Conservation (phyloP, 805 yeast species). For the Hyphopichia homilentoma region DNA sequence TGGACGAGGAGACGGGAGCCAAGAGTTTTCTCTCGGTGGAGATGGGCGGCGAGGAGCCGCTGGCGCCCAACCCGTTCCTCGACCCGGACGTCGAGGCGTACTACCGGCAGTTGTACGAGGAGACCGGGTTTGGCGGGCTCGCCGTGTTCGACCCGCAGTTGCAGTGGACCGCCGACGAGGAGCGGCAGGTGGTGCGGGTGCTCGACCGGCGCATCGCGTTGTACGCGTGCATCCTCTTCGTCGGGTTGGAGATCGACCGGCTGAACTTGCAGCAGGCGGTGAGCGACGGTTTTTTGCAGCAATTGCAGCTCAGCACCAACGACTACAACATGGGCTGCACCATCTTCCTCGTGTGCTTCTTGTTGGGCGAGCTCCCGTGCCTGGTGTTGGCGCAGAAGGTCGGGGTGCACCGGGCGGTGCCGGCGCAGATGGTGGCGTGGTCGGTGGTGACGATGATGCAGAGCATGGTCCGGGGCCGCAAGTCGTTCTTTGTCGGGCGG, state of each 20-base stretch:
- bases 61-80: slow-evolving; percentile 10
- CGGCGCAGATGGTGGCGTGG: slow-evolving; percentile 29
- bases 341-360: slow-evolving; percentile 37
- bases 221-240: slow-evolving; percentile 17
- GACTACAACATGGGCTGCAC: slow-evolving; percentile 41
- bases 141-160: slow-evolving; percentile 31
- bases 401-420: slow-evolving; percentile 63
- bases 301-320: slow-evolving; percentile 29
- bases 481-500: slow-evolving; percentile 24
- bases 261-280: slow-evolving; percentile 20
- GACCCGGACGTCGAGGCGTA: slow-evolving; percentile 30
- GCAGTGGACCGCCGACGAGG: slow-evolving; percentile 32
- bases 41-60: slow-evolving; percentile 16
- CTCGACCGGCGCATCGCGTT: slow-evolving; percentile 17
- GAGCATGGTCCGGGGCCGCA: slow-evolving; percentile 18
- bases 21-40: too few species aligned
- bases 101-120: slow-evolving; percentile 27
- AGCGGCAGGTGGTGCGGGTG: slow-evolving; percentile 14
- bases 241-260: slow-evolving; percentile 20
- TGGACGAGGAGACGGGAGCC: too few species aligned
- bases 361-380: slow-evolving; percentile 50
- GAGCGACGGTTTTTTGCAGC: slow-evolving; percentile 23
- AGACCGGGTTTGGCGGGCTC: slow-evolving; percentile 28
- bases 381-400: slow-evolving; percentile 56
- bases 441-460: slow-evolving; percentile 23